Evolutionary conservation across 2,329 filamentous ascomycete genomes (phyloP), one percentile per base, ranked within the genome.

Genomic region (Camillea tinctor): DNA sequence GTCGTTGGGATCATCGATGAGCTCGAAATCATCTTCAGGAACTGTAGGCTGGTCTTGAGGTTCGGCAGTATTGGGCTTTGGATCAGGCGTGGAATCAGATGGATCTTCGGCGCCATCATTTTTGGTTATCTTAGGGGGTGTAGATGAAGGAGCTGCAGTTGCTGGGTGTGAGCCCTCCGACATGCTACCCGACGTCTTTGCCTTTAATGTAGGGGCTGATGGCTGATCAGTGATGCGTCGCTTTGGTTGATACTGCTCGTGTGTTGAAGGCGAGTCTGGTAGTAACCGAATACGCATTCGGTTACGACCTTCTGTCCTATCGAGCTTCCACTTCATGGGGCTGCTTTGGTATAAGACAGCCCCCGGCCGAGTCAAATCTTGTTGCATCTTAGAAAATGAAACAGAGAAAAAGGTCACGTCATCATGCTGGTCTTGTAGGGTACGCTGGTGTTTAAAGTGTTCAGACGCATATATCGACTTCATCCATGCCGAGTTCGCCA

Each of bases 391-490:
- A 4, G 85, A 84, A 72, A 95, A 93, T 0, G 88, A 84, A 0
- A 90, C 87, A 50, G 86, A 85, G 62, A 96, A 84, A 71, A 92
- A 97, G 1, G 84, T 82, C 60, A 91, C 84, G 69, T 93, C 94
- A 71, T 99, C 95, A 68, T 97, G 93, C 69, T 97, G 92, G 69
- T 99, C 96, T 74, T 99, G 95, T 57, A 93, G 78, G 17, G 91
- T 84, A 63, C 95, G 84, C 73, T 98, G 94, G 65, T 96, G 89
- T 73, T 97, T 98, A 71, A 94, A 85, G 66, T 95, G 89, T 73
- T 99, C 95, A 0, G 94, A 92, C 54, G 90, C 88, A 74, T 94
- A 95, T 49, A 99, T 97, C 69, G 97, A 98, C 68, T 93, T 92
- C 79, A 94, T 90, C 95, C 94, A 99, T 60, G 94, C 89, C 49